These are phyloP conservation scores for Phytophthora pini DNA, from an alignment of 352 stramenopile species.

Conservation along the genomic window DNA sequence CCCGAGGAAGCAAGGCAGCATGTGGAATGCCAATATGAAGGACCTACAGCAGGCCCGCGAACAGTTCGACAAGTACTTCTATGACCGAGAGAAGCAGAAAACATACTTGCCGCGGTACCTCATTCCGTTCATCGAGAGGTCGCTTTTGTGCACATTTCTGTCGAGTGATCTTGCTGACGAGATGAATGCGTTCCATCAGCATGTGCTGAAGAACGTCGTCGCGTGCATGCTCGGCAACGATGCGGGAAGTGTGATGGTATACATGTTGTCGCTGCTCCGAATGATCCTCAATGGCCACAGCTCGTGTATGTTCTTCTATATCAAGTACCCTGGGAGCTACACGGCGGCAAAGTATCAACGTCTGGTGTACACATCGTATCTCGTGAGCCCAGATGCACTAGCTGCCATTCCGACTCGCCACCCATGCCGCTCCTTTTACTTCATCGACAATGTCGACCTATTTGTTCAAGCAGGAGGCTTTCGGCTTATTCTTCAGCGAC, in stretches of 20 bases:
- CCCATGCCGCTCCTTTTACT: constrained; percentile 82
- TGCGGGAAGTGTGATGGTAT: constrained; percentile 38
- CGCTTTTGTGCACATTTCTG: constrained; percentile 68
- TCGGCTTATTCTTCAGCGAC: constrained; percentile 70
- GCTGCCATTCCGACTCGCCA: constrained; percentile 63
- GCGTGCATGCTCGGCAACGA: constrained; percentile 67
- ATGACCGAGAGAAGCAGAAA: constrained; percentile 52
- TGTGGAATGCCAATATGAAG: constrained; percentile 70
- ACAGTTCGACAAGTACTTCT: constrained; percentile 82
- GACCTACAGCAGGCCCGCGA: constrained; percentile 69
- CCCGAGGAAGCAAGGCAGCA: constrained; percentile 71
- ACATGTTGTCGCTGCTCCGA: constrained; percentile 71
- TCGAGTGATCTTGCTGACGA: constrained; percentile 78
- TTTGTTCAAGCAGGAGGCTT: constrained; percentile 88
- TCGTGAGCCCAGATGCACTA: constrained; percentile 68
- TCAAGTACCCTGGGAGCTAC: constrained; percentile 79
- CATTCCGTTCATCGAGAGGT: constrained; percentile 79
- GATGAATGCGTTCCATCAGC: constrained; percentile 82
- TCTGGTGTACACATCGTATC: constrained; percentile 78
- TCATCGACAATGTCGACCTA: constrained; percentile 83
- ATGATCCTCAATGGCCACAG: constrained; percentile 83
- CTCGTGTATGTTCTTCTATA: constrained; percentile 85
- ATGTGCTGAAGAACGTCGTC: constrained; percentile 80
- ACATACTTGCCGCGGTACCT: constrained; percentile 62
- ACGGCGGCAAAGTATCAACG: constrained; percentile 63